Evolutionary conservation across 352 stramenopile genomes (phyloP).

Genomic region (Globisporangium viniferum): DNA sequence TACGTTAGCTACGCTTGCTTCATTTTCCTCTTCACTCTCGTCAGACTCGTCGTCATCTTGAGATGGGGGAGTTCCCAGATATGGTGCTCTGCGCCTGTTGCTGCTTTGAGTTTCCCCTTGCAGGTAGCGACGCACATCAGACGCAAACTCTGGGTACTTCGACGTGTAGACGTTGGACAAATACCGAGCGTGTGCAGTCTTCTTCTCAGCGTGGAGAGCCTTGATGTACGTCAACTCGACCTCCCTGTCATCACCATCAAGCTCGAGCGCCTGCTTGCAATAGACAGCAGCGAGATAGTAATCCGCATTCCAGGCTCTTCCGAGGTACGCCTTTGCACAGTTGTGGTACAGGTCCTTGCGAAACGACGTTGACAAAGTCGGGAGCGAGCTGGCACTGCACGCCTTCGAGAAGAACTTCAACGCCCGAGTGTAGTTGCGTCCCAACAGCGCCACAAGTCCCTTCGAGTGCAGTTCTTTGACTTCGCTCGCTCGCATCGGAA

Average conservation of each 20-base stretch:
- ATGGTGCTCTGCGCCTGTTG: slow-evolving; percentile 1
- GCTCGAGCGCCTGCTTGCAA: slow-evolving; percentile 61
- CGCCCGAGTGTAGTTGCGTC: slow-evolving; percentile 31
- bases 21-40: slow-evolving; percentile 18
- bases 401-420: slow-evolving; percentile 37
- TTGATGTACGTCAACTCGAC: slow-evolving; percentile 63
- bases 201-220: slow-evolving; percentile 40
- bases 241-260: slow-evolving; percentile 41
- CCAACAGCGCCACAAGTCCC: slow-evolving; percentile 27
- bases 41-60: background rate
- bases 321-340: slow-evolving; percentile 63
- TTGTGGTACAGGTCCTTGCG: slow-evolving; percentile 58
- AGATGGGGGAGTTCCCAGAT: background rate
- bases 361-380: slow-evolving; percentile 26
- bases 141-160: slow-evolving; percentile 40
- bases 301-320: slow-evolving; percentile 62
- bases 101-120: slow-evolving; percentile 9
- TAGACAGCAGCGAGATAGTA: slow-evolving; percentile 57
- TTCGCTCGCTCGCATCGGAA: slow-evolving; percentile 14
- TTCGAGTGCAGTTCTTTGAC: slow-evolving; percentile 27
- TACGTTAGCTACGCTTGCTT: slow-evolving; percentile 4
- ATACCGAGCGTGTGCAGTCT: slow-evolving; percentile 37
- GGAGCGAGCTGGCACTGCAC: slow-evolving; percentile 21
- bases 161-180: slow-evolving; percentile 39
- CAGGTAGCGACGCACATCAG: slow-evolving; percentile 41